These are phyloP conservation scores for Rhynchospora tenuis DNA, from an alignment of 176 grass and related monocot genomes.

Conservation along the genomic window DNA sequence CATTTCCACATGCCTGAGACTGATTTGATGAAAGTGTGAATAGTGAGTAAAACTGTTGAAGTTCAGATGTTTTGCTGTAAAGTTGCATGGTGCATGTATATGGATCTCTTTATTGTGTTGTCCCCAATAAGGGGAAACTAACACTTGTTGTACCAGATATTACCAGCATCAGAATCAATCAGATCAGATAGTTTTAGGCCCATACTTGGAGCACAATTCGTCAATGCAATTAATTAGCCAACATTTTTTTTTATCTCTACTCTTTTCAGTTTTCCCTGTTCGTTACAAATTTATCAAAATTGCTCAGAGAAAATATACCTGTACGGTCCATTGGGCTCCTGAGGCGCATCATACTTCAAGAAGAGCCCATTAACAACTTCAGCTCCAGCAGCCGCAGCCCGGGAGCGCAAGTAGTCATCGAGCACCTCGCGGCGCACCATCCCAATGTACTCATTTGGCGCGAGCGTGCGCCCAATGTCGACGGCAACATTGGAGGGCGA, in stretches of 20 bases:
- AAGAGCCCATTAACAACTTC: conserved; percentile 90
- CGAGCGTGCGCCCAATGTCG: conserved; percentile 87
- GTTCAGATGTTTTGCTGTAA: no score
- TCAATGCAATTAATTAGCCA: no score
- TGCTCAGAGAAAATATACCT: background rate
- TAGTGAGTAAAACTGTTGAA: no score
- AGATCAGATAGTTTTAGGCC: no score
- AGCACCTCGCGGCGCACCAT: conserved; percentile 98
- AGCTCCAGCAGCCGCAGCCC: conserved; percentile 58
- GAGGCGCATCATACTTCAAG: conserved; percentile 61
- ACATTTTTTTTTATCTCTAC: no score
- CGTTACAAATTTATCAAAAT: background rate
- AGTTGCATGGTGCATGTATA: background rate
- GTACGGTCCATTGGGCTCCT: conserved; percentile 56
- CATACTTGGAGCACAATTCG: no score
- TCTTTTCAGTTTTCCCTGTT: background rate
- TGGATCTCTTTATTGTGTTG: background rate
- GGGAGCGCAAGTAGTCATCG: conserved; percentile 64
- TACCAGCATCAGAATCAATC: background rate
- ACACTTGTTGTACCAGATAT: background rate
- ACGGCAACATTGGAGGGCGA: conserved; percentile 97
- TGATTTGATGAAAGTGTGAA: no score
- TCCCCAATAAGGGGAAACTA: background rate
- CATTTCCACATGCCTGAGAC: background rate
- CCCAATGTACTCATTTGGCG: conserved; percentile 83